Conservation (phyloP, 140 eudicot species). For the Ambrosia hybrid region DNA sequence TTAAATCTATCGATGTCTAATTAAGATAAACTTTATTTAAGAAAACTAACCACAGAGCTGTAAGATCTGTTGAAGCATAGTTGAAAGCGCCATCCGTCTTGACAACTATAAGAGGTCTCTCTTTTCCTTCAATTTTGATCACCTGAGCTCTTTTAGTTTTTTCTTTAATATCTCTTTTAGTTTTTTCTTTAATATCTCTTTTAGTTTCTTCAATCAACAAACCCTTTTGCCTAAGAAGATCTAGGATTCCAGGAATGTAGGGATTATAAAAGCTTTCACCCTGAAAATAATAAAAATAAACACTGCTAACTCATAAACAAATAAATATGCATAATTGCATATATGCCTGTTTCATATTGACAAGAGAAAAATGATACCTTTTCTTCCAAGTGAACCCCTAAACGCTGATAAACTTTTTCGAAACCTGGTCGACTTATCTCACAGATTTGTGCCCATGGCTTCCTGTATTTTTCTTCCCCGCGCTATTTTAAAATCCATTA, state of each 20-base stretch:
- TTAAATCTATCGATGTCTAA: no score
- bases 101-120: constrained; percentile 76
- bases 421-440: constrained; percentile 80
- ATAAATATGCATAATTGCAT: neutral
- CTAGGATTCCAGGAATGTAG: constrained; percentile 62
- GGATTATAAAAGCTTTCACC: constrained; percentile 97
- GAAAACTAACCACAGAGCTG: constrained; percentile 78
- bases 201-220: constrained; percentile 26
- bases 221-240: constrained; percentile 52
- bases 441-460: constrained; percentile 87
- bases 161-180: no score
- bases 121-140: constrained; percentile 79
- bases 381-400: constrained; percentile 85
- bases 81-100: constrained; percentile 93
- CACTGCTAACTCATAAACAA: neutral
- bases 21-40: neutral
- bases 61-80: constrained; percentile 98
- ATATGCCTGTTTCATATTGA: constrained; percentile 2
- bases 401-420: constrained; percentile 59
- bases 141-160: constrained; percentile 96
- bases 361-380: constrained; percentile 48
- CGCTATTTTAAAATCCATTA: constrained; percentile 38
- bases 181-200: no score
- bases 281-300: constrained; percentile 30
- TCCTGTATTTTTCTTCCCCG: constrained; percentile 66